phyloP scores from a whole-genome alignment of 2,329 filamentous ascomycete species.

The Apiospora malaysiana region DNA sequence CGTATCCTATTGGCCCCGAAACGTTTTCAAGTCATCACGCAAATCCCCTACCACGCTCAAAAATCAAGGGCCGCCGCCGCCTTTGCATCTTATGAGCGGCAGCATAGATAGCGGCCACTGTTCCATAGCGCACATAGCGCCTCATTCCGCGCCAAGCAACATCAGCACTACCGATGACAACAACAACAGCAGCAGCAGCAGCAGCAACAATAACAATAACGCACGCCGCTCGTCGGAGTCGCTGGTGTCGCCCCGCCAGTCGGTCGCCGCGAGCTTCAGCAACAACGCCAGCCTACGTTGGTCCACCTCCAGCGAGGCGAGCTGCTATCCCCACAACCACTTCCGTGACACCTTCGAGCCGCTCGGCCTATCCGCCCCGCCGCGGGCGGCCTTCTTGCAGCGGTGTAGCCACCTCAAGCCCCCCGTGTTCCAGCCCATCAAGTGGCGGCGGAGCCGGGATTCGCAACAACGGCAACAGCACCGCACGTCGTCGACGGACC shows the following conservation, averaged over 20 bases:
- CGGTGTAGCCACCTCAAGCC: neutral
- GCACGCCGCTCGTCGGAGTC: neutral
- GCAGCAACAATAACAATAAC: neutral
- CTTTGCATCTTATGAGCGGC: neutral
- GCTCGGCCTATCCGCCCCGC: neutral
- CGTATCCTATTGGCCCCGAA: neutral
- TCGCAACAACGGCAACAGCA: neutral
- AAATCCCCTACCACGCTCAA: neutral
- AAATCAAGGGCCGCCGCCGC: neutral
- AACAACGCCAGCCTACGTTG: neutral
- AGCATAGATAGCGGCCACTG: conserved; percentile 10
- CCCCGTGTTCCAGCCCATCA: conserved; percentile 9
- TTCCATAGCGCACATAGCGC: neutral
- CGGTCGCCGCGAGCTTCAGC: neutral
- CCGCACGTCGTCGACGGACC: neutral
- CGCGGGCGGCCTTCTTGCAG: neutral
- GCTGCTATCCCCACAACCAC: neutral
- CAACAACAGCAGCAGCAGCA: neutral
- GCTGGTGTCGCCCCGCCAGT: neutral
- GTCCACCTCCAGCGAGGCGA: neutral
- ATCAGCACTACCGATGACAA: neutral
- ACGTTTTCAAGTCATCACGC: neutral
- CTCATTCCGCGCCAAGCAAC: neutral
- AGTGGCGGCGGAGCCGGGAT: neutral
- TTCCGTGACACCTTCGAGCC: neutral